Conservation (phyloP, 495 filamentous ascomycete species). For the Tuber indicum region DNA sequence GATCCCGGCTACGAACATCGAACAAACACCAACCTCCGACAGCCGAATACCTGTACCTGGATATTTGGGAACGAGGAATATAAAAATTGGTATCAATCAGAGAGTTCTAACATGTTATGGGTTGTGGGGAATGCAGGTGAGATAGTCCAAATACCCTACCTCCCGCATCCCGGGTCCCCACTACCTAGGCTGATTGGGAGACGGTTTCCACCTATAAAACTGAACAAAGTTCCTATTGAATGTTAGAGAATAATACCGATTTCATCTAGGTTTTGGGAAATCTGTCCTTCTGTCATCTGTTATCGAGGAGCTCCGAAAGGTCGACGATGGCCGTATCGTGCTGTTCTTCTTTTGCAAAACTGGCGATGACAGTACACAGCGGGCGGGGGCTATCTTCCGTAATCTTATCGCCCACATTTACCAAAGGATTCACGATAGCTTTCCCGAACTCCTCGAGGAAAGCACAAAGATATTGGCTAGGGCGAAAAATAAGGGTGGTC, state of each 20-base stretch:
- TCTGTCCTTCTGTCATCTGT: constrained; percentile 19
- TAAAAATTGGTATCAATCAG: constrained; percentile 7
- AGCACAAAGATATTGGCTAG: constrained; percentile 13
- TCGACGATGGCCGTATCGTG: constrained; percentile 8
- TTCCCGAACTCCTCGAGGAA: background rate
- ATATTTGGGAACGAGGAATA: constrained; percentile 15
- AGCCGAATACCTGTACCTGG: constrained; percentile 17
- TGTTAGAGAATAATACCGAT: background rate
- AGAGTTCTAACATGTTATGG: constrained; percentile 16
- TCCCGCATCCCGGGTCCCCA: background rate
- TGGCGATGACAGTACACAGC: constrained; percentile 19
- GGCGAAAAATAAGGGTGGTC: constrained; percentile 7
- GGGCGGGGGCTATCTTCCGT: constrained; percentile 14
- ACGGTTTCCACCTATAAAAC: background rate
- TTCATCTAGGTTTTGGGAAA: constrained; percentile 16
- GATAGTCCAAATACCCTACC: background rate
- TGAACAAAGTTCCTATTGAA: background rate
- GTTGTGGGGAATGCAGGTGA: constrained; percentile 18
- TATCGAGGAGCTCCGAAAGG: constrained; percentile 8
- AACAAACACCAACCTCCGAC: constrained; percentile 13
- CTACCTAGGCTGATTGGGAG: background rate
- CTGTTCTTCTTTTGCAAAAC: constrained; percentile 24
- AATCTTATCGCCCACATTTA: constrained; percentile 17
- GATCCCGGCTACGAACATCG: constrained; percentile 10
- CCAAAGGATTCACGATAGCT: constrained; percentile 11